Base-by-base conservation (phyloP, 495 filamentous ascomycete species). In the Penicillium salamii region DNA sequence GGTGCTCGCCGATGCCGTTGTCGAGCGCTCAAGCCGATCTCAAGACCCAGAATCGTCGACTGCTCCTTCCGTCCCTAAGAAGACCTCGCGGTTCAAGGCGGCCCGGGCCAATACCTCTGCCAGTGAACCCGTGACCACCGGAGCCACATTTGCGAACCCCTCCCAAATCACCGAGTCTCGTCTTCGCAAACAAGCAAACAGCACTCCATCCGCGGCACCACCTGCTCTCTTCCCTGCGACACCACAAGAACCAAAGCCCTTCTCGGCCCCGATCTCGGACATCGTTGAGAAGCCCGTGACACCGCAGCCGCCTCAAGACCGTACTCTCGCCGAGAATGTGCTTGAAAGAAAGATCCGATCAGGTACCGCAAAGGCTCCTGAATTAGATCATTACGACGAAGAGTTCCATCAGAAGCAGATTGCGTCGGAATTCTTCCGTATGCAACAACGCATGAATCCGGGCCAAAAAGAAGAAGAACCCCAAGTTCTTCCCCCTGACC, bases 401-500 rank as follows among this genome's bases (percentile, higher is more conserved):
- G 68, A 77, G 7, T 68, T 90, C 2, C 72, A 91, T 33, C 79
- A 86, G 34, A 82, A 88, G 49, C 84, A 95, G 61, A 85, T 95
- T 7, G 82, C 85, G 20, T 78, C 78, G 36, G 88, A 96, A 61
- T 95, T 91, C 62, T 82, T 92, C 65, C 80, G 78, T 26, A 75
- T 85, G 68, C 84, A 91, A 4, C 95, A 90, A 59, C 75, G 77
- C 46, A 83, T 92, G 72, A 88, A 95, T 49, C 78, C 88, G 51
- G 91, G 92, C 59, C 57, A 80, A 59, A 71, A 77, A 26, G 67
- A 68, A 3, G 71, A 78, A 15, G 82, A 88, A 44, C 71, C 76
- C 6, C 77, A 79, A 37, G 75, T 79, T 14, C 71, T 83, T 5
- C 82, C 84, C 2, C 67, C 89, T 7, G 71, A 75, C 17, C 52